Base-by-base conservation (phyloP, 2,329 filamentous ascomycete genomes). In the Fusarium illudens region DNA sequence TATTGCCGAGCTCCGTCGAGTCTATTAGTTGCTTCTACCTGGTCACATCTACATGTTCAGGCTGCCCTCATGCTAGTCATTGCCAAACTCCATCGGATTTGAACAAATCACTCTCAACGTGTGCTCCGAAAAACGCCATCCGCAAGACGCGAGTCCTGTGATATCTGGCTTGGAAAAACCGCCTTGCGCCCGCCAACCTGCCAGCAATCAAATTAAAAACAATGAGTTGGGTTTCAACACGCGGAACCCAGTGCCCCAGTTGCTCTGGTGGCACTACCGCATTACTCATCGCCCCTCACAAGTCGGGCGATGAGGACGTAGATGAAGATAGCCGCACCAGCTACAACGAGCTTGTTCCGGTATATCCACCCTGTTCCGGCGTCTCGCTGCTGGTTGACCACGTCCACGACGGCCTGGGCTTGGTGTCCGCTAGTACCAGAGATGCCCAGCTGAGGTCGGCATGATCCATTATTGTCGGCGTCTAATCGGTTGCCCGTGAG, bases 261-360 rank as follows among this genome's bases (percentile, higher is more conserved):
- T 17, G 33, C 33, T 19, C 49, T 57, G 53, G 36, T n/a, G 49
- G 64, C 20, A 44, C 11, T 15, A 12, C 29, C 11, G 9, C 27
- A 46, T 58, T 37, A 67, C 11, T 70, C 78, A 22, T 80, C 79
- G 6, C 81, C 82, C 37, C 89, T 89, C 32, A 97, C 79, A 13
- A 97, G 78, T 71, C 95, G 86, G 30, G 93, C 91, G 59, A 96
- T 84, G 51, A 97, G 80, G 11, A 97, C 94, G 79, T 97, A 98
- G 15, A 90, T 80, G 75, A 98, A 92, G 27, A 97, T 83, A 17
- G 89, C 79, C 0, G 84, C 89, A 9, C 92, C 87, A 1, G 89
- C 85, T 48, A 97, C 82, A 73, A 91, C 84, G 66, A 94, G 84
- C 81, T 93, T 96, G 81, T 97, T 92, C 65, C 89, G 87, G 70